A percentile compares a stretch with the other conserved stretches of the same genome.
These are phyloP conservation scores for Globisporangium cederbergense DNA, from an alignment of 352 stramenopile species.

Conservation along the genomic window DNA sequence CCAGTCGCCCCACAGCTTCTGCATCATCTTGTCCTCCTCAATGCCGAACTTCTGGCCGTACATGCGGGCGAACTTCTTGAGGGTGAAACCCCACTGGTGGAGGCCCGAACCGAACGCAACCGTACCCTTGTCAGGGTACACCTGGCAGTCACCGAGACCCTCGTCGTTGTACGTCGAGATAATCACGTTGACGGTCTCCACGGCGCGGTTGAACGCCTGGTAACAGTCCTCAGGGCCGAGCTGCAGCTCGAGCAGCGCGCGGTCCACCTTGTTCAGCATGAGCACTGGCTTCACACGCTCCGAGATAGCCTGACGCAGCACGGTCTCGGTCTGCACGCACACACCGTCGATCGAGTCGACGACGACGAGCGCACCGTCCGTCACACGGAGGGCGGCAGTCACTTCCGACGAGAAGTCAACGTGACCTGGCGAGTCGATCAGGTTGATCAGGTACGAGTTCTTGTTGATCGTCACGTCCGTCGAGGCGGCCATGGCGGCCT, in stretches of 20 bases:
- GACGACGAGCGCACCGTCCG: constrained; percentile 98
- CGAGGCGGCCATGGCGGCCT: constrained; percentile 19
- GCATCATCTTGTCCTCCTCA: constrained; percentile 98
- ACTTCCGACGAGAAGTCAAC: constrained; percentile 99
- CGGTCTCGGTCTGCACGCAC: constrained; percentile 99
- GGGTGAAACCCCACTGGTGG: constrained; percentile 99
- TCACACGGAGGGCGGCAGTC: constrained; percentile 98
- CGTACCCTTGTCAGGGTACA: constrained; percentile 98
- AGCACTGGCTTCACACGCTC: constrained; percentile 98
- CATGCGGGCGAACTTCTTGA: constrained; percentile 98
- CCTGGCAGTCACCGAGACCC: constrained; percentile 94
- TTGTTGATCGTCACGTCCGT: constrained; percentile 92
- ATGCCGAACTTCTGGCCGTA: constrained; percentile 99
- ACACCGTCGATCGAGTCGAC: constrained; percentile 99
- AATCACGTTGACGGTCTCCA: constrained; percentile 99
- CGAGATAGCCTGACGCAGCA: constrained; percentile 97
- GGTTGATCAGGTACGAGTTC: constrained; percentile 99
- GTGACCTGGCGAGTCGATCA: constrained; percentile 99
- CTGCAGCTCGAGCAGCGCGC: constrained; percentile 97
- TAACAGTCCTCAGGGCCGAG: constrained; percentile 99
- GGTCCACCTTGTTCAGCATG: constrained; percentile 99
- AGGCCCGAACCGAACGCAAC: constrained; percentile 99
- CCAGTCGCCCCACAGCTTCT: constrained; percentile 99
- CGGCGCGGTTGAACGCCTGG: constrained; percentile 97
- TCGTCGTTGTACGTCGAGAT: constrained; percentile 99